phyloP scores from a whole-genome alignment of 2,329 filamentous ascomycete species.

The Aspergillus caelatus region DNA sequence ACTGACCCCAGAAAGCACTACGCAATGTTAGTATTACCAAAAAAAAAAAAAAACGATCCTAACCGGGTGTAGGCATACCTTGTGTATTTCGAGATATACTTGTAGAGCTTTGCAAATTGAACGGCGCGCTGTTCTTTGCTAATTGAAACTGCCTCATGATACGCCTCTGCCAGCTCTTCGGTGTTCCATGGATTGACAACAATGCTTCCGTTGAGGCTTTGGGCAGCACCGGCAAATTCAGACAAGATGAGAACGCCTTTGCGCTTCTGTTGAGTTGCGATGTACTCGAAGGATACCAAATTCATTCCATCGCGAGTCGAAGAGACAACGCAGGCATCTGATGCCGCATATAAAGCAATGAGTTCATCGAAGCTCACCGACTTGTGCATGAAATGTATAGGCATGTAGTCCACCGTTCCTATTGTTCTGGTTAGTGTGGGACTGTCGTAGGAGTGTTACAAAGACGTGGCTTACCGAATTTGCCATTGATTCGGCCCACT shows the following conservation, averaged over 20 bases:
- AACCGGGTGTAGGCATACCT: conserved; percentile 49
- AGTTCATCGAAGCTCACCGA: conserved; percentile 90
- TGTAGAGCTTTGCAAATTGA: conserved; percentile 86
- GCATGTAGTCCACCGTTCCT: conserved; percentile 94
- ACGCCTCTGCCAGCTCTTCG: conserved; percentile 87
- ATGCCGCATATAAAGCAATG: conserved; percentile 84
- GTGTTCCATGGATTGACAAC: conserved; percentile 98
- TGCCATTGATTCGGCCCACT: conserved; percentile 91
- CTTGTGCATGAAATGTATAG: conserved; percentile 95
- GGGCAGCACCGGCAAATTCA: conserved; percentile 90
- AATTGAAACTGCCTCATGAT: conserved; percentile 95
- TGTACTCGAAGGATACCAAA: conserved; percentile 94
- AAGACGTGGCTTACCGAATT: conserved; percentile 63
- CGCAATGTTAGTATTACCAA: neutral
- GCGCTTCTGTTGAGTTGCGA: conserved; percentile 82
- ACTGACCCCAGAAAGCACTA: conserved; percentile 88
- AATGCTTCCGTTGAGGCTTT: conserved; percentile 85
- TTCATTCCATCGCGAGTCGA: conserved; percentile 97
- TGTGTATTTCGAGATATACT: conserved; percentile 94
- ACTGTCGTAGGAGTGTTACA: neutral
- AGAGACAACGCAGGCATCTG: conserved; percentile 84
- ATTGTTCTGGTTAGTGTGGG: conserved; percentile 13
- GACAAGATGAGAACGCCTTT: conserved; percentile 92
- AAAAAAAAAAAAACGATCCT: neutral
- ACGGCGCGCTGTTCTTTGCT: conserved; percentile 76